Percentiles rank a stretch among this genome's conserved stretches.
Conservation (phyloP, 1,284 basidiomycete genomes). For the Trametes hirsuta region DNA sequence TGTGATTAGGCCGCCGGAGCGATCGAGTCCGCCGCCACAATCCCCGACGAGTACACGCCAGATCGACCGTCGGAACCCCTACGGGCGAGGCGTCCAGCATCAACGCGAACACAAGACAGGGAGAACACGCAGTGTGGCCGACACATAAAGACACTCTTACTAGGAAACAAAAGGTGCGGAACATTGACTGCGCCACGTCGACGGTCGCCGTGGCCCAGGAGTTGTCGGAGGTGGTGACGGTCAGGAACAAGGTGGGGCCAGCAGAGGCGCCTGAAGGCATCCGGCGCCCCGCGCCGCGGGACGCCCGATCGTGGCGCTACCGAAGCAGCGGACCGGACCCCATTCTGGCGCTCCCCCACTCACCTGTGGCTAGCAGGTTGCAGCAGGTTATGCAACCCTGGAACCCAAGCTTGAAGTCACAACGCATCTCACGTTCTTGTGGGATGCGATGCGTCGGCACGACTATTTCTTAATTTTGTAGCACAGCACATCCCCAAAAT, state of each 20-base stretch:
- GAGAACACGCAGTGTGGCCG: too few species aligned
- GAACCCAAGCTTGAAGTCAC: too few species aligned
- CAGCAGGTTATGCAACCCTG: too few species aligned
- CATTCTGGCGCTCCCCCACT: neutral
- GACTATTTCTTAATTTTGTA: too few species aligned
- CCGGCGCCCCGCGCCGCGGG: neutral
- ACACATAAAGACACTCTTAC: too few species aligned
- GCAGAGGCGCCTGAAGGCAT: slow-evolving; percentile 2
- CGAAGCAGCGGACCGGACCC: neutral
- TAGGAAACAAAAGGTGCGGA: too few species aligned
- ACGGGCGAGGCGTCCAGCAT: neutral
- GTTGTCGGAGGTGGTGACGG: neutral
- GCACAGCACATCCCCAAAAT: too few species aligned
- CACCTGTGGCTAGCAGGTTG: too few species aligned
- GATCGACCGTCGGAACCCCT: neutral
- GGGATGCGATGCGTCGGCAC: too few species aligned
- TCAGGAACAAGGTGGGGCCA: slow-evolving; percentile 9
- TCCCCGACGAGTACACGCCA: neutral
- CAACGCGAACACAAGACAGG: neutral
- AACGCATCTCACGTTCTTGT: too few species aligned
- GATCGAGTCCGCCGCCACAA: neutral
- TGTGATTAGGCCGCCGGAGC: neutral
- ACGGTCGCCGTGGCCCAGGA: too few species aligned
- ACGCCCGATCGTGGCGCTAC: slow-evolving; percentile 6
- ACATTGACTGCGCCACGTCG: too few species aligned